phyloP scores from a whole-genome alignment of 1,284 basidiomycete genomes.

The Trametes versicolor region DNA sequence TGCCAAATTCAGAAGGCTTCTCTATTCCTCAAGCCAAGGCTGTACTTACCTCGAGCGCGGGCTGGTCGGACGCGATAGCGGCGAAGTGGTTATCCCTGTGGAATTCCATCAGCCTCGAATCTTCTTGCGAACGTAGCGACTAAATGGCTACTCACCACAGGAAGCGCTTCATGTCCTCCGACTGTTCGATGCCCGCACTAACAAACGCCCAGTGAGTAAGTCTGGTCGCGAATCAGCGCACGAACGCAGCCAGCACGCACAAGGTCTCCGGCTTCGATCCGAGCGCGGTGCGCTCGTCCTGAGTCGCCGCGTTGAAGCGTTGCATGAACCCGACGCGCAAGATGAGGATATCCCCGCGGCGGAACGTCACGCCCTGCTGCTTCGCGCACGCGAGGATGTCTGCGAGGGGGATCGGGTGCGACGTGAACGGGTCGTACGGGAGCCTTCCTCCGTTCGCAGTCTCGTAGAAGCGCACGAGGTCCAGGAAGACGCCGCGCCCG shows the following conservation, averaged over 20 bases:
- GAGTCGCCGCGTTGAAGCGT: constrained; percentile 58
- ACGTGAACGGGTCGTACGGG: constrained; percentile 74
- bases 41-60: constrained; percentile 66
- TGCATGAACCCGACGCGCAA: constrained; percentile 74
- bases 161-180: constrained; percentile 75
- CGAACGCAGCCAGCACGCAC: constrained; percentile 46
- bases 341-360: constrained; percentile 68
- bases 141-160: constrained; percentile 49
- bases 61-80: constrained; percentile 77
- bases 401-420: constrained; percentile 62
- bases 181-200: constrained; percentile 75
- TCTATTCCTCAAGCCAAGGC: neutral
- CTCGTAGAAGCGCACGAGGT: constrained; percentile 62
- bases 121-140: neutral
- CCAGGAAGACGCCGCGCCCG: constrained; percentile 75
- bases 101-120: constrained; percentile 16
- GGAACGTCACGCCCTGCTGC: constrained; percentile 57
- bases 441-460: constrained; percentile 53
- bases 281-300: constrained; percentile 60
- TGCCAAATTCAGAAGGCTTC: constrained; percentile 1
- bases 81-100: constrained; percentile 77
- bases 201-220: neutral
- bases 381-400: constrained; percentile 72
- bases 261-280: constrained; percentile 57
- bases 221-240: neutral